Percentiles rank a stretch among this genome's conserved stretches.
These are phyloP conservation scores for Trifolium repens DNA, from an alignment of 306 rosid species.

Conservation along the genomic window DNA sequence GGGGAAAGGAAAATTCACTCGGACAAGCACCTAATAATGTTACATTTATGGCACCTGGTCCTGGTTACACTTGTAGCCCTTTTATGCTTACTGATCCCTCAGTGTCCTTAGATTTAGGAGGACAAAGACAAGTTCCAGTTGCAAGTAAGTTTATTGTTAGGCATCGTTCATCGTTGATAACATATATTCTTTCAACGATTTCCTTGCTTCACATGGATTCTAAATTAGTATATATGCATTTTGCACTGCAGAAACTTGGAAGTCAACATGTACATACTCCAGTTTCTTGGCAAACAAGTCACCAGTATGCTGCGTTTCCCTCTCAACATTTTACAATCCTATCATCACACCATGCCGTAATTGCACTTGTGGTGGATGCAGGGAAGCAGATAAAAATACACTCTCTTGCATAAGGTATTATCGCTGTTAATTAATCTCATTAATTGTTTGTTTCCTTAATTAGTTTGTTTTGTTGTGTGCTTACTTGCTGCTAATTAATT, in stretches of 20 bases:
- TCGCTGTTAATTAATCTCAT: neutral
- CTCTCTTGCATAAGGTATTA: conserved; percentile 57
- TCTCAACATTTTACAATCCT: conserved; percentile 81
- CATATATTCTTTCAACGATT: neutral
- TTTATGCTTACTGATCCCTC: conserved; percentile 61
- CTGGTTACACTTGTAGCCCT: conserved; percentile 78
- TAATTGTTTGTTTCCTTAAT: neutral
- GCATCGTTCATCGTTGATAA: neutral
- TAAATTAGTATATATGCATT: conserved; percentile 22
- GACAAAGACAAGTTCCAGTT: conserved; percentile 68
- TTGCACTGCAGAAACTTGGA: conserved; percentile 74
- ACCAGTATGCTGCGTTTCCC: conserved; percentile 75
- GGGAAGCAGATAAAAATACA: conserved; percentile 45
- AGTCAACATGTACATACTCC: conserved; percentile 72
- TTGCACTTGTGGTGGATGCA: conserved; percentile 87
- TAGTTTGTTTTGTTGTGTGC: neutral
- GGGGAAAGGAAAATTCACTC: conserved; percentile 11
- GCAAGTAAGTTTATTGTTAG: conserved; percentile 47
- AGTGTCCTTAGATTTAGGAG: conserved; percentile 57
- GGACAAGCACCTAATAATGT: conserved; percentile 59
- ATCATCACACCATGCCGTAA: conserved; percentile 61
- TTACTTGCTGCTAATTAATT: neutral
- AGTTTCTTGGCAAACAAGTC: conserved; percentile 61
- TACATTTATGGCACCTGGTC: conserved; percentile 75
- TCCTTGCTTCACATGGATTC: neutral